Evolutionary conservation across 495 filamentous ascomycete genomes (phyloP).

Genomic region (Tetracladium setigerum): DNA sequence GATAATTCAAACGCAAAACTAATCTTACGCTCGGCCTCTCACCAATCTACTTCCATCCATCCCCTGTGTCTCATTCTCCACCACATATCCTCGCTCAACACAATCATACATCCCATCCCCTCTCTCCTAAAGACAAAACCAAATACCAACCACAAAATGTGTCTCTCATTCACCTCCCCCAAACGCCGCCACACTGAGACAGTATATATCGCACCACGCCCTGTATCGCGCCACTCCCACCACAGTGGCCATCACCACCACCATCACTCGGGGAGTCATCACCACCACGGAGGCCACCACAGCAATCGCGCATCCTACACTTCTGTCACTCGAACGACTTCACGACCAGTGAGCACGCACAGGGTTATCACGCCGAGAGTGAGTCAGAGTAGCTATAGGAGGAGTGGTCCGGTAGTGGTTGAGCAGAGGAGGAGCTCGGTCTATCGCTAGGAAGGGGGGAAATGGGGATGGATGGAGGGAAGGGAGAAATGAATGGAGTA

Average conservation of each 20-base stretch:
- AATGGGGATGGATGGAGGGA: too few species aligned
- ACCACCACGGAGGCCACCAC: slow-evolving; percentile 6
- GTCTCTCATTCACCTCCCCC: slow-evolving; percentile 15
- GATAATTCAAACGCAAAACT: too few species aligned
- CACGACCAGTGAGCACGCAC: slow-evolving; percentile 5
- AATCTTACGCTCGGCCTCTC: too few species aligned
- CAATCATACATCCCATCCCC: neutral
- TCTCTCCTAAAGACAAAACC: neutral
- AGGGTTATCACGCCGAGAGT: slow-evolving; percentile 8
- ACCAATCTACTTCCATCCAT: too few species aligned
- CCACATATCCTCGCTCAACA: neutral
- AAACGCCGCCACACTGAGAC: slow-evolving; percentile 12
- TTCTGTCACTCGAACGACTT: slow-evolving; percentile 9
- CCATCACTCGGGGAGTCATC: too few species aligned
- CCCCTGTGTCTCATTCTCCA: neutral
- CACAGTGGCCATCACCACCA: too few species aligned
- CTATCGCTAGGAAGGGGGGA: slow-evolving; percentile 1
- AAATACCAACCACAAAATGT: slow-evolving; percentile 8
- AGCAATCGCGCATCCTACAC: slow-evolving; percentile 13
- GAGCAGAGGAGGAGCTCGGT: slow-evolving; percentile 14
- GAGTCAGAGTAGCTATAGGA: slow-evolving; percentile 19
- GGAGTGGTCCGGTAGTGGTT: slow-evolving; percentile 13
- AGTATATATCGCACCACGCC: slow-evolving; percentile 16
- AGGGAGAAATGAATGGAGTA: too few species aligned
- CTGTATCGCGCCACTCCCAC: slow-evolving; percentile 5